Conservation (phyloP, 805 yeast genomes). For the Saccharomycopsis selenospora region DNA sequence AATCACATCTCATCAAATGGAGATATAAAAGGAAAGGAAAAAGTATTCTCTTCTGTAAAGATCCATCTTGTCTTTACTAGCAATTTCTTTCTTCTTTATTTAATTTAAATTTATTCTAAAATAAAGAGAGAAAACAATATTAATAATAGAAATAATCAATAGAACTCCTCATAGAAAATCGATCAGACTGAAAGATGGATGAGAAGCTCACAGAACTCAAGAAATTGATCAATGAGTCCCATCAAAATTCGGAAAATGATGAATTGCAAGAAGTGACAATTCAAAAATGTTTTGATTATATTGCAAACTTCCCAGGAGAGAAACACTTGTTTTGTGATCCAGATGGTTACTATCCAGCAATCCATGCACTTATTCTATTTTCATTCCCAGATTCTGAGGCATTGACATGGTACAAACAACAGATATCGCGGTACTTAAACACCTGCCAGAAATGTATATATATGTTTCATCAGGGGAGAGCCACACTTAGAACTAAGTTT, state of each 20-base stretch:
- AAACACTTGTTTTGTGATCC: constrained; percentile 54
- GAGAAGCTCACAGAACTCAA: constrained; percentile 13
- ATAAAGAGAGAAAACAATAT: too few species aligned
- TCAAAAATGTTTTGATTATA: constrained; percentile 34
- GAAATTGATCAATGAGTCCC: constrained; percentile 28
- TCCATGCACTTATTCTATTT: constrained; percentile 50
- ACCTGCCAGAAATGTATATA: constrained; percentile 49
- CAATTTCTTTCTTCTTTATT: too few species aligned
- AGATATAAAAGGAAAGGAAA: too few species aligned
- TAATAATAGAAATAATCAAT: too few species aligned
- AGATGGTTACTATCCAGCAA: constrained; percentile 39
- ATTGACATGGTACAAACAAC: constrained; percentile 36
- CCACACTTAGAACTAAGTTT: constrained; percentile 45
- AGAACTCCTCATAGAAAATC: too few species aligned
- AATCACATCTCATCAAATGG: too few species aligned
- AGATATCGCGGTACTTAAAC: constrained; percentile 34
- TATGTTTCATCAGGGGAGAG: constrained; percentile 47
- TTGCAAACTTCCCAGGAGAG: constrained; percentile 27
- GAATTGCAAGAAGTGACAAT: constrained; percentile 32
- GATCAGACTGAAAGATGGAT: too few species aligned
- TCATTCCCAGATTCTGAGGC: constrained; percentile 49
- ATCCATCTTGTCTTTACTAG: too few species aligned
- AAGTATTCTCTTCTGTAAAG: too few species aligned
- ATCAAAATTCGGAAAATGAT: constrained; percentile 29
- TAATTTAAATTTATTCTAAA: too few species aligned